Evolutionary conservation across 768 basidiomycete species (phyloP), one percentile per base, ranked within the genome.

Genomic region (Pleurotus salmoneostramineus): DNA sequence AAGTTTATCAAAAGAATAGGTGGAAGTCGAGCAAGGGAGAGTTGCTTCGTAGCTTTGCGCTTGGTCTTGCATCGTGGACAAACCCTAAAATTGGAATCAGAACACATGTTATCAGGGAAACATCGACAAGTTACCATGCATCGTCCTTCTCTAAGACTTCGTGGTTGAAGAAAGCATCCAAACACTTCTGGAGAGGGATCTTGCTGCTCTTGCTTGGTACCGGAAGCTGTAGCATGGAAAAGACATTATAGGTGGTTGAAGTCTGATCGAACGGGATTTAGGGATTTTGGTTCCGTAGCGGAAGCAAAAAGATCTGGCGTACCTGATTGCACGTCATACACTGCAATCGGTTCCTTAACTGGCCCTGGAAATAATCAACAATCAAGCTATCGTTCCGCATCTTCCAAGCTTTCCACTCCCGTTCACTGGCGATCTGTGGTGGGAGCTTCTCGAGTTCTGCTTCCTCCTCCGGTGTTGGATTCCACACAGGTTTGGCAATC

Each of bases 331-430:
- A 99, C 3, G 90, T 96, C 68, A 94, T 67, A 70, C 96, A 99
- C 65, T 91, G 83, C 72, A 99, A 71, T 56, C 87, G 80, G 73
- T 89, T 98, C 61, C 93, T 79, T 71, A 97, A 98, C 71, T 98
- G 97, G 8, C 96, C 96, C 73, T 98, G 96, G 77, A 99, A 98
- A 67, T 89, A 91, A 71, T 98, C 95, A 32, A 98, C 97, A 55
- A 99, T 88, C 56, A 98, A 73, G 65, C 91, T 93, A 68, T 99
- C 93, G 67, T 98, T 94, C 57, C 92, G 82, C 75, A 84, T 84
- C 69, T 84, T 84, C 79, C 97, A 98, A 40, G 88, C 82, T 60
- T 84, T 78, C 96, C 96, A 99, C 72, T 98, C 96, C 65, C 91
- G 84, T 63, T 93, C 90, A 68, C 91, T 89, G 15, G 95, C 95